Evolutionary conservation across 2,329 filamentous ascomycete genomes (phyloP), one percentile per base, ranked within the genome.

Genomic region (Rutstroemia sp.): DNA sequence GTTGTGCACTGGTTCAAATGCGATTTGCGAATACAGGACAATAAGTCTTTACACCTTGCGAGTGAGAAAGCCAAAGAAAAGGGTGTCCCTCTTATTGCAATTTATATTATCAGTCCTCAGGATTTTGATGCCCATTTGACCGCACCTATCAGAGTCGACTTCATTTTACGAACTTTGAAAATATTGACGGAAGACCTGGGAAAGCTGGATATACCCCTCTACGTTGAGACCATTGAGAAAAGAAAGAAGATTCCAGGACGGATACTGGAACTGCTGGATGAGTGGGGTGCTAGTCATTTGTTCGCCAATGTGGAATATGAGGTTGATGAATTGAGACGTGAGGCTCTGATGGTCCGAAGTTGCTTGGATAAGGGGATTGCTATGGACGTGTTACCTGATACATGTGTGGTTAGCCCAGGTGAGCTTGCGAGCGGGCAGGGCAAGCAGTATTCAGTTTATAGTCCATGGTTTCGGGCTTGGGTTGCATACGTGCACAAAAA

Each of bases 1-100:
- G 86, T 95, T 0, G 81, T 95, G 0, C 89, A 95, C 71, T 96
- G 91, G 91, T 96, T 92, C 75, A 95, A 94, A 72, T 83, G 81
- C 66, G 92, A 96, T 69, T 72, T 95, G 51, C 80, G 91, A 2
- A 77, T 80, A 1, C 71, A 73, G 0, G 92, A 96, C 69, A 96
- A 95, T 69, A 86, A 80, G 8, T 81, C 81, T 0, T 71, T 96
- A 23, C 78, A 80, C 37, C 71, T 84, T 59, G 91, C 91, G 0
- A 83, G 80, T 55, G 73, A 83, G 57, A 77, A 79, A 49, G 89
- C 90, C 1, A 83, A 82, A 57, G 78, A 82, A 39, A 77, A 81
- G n/a, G 79, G 80, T 0, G 78, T 92, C 0, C 86, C 90, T 1
- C 73, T 96, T 39, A 80, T 96, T 39, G 82, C 82, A 55, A 71